A percentile compares a stretch with the other conserved stretches of the same genome.
Conservation (phyloP, 2,329 filamentous ascomycete species). For the Penicillium sp. region DNA sequence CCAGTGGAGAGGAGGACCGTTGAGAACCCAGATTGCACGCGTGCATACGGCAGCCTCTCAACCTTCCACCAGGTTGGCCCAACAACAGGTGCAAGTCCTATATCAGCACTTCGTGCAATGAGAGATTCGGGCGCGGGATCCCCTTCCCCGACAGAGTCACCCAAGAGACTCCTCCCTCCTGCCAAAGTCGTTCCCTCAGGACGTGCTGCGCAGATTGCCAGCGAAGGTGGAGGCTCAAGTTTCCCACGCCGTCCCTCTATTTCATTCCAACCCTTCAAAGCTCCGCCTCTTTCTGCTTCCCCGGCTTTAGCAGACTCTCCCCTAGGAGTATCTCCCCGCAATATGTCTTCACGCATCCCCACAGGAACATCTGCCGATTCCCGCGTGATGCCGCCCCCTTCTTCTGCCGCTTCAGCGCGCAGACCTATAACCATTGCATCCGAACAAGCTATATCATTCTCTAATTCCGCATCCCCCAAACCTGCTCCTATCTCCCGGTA, state of each 20-base stretch:
- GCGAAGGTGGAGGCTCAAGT: conserved; percentile 49
- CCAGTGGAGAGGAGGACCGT: conserved; percentile 59
- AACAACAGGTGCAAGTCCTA: conserved; percentile 75
- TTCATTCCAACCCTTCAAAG: conserved; percentile 94
- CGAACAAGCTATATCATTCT: conserved; percentile 63
- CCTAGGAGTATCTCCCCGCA: conserved; percentile 54
- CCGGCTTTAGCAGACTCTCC: conserved; percentile 59
- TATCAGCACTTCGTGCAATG: conserved; percentile 75
- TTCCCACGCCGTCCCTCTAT: conserved; percentile 73
- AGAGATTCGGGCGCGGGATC: conserved; percentile 53
- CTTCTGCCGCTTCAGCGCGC: conserved; percentile 40
- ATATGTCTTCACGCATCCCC: conserved; percentile 44
- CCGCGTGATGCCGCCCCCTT: conserved; percentile 40
- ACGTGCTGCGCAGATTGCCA: conserved; percentile 39
- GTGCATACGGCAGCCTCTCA: conserved; percentile 85
- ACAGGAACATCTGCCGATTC: conserved; percentile 43
- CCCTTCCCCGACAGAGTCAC: conserved; percentile 51
- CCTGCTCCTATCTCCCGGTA: conserved; percentile 77
- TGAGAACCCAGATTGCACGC: conserved; percentile 62
- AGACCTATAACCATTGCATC: conserved; percentile 55
- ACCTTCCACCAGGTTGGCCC: conserved; percentile 81
- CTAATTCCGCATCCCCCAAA: conserved; percentile 73
- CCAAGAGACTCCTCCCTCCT: conserved; percentile 49
- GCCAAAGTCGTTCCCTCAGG: conserved; percentile 33
- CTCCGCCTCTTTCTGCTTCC: conserved; percentile 88